Conservation (phyloP, 164 flowering plant genomes). For the Litsea cubeba region DNA sequence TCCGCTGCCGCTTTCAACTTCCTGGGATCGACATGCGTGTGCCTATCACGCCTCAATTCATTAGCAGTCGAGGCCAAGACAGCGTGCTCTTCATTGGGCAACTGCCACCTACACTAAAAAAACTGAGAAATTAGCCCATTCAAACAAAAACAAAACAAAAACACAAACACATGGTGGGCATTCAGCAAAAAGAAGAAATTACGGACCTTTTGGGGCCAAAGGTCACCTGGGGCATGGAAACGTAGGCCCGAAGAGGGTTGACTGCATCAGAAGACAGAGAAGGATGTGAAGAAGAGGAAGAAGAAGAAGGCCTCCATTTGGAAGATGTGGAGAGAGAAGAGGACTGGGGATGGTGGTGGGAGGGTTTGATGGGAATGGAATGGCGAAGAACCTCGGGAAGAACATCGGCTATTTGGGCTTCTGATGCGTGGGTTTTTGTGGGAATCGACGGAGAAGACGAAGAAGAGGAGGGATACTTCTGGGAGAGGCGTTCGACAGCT, state of each 20-base stretch:
- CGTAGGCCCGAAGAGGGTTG: constrained; percentile 66
- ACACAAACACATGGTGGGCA: neutral
- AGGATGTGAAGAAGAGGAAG: neutral
- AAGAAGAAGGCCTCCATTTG: constrained; percentile 41
- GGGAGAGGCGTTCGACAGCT: constrained; percentile 50
- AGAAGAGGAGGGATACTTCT: constrained; percentile 18
- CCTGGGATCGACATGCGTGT: constrained; percentile 46
- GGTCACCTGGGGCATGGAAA: constrained; percentile 81
- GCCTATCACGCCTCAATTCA: constrained; percentile 53
- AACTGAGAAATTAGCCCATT: neutral
- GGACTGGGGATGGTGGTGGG: constrained; percentile 12
- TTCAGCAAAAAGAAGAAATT: neutral
- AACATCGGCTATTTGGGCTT: constrained; percentile 48
- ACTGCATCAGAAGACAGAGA: constrained; percentile 44
- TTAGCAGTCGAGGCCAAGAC: constrained; percentile 77
- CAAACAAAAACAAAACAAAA: too few relatives aligned
- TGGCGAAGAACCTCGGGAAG: constrained; percentile 82
- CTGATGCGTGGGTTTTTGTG: constrained; percentile 1
- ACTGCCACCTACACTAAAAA: constrained; percentile 54
- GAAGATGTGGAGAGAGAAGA: constrained; percentile 38
- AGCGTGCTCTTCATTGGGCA: constrained; percentile 44
- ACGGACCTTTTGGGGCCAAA: constrained; percentile 66
- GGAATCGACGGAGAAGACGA: constrained; percentile 3
- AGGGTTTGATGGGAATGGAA: constrained; percentile 56
- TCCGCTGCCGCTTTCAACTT: constrained; percentile 79